Percentiles rank a stretch among this genome's conserved stretches.
These are phyloP conservation scores for Hyaloperonospora brassicae DNA, from an alignment of 352 stramenopile species.

Conservation along the genomic window DNA sequence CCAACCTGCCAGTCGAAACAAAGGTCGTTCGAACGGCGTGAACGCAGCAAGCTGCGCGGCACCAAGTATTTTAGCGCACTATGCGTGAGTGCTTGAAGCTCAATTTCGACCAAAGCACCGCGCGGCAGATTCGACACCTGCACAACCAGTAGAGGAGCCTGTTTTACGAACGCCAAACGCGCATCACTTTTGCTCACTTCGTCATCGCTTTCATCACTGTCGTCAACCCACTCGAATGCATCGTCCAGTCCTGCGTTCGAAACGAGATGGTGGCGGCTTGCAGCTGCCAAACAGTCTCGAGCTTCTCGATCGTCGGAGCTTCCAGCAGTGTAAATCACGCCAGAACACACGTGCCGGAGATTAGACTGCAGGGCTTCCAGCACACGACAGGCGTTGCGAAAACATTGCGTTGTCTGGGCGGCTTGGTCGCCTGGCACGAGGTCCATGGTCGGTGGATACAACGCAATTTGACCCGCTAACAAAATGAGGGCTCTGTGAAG, in stretches of 20 bases:
- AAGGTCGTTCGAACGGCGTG: conserved; percentile 8
- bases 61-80: conserved; percentile 46
- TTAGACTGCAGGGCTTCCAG: conserved; percentile 77
- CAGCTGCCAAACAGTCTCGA: conserved; percentile 18
- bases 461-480: conserved; percentile 94
- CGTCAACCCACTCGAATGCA: conserved; percentile 42
- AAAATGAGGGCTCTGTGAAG: conserved; percentile 88
- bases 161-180: conserved; percentile 33
- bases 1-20: conserved; percentile 29
- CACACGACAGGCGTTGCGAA: conserved; percentile 56
- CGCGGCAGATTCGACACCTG: conserved; percentile 64
- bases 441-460: conserved; percentile 92
- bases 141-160: conserved; percentile 52
- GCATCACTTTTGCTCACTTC: conserved; percentile 60
- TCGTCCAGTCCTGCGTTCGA: conserved; percentile 46
- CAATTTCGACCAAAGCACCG: conserved; percentile 62
- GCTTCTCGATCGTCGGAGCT: conserved; percentile 25
- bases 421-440: conserved; percentile 48
- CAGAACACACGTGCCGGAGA: conserved; percentile 58
- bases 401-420: conserved; percentile 43
- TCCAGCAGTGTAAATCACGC: conserved; percentile 53
- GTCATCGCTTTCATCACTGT: conserved; percentile 71
- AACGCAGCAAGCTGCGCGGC: conserved; percentile 15
- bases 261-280: conserved; percentile 19
- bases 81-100: conserved; percentile 70